Evolutionary conservation across 2,329 filamentous ascomycete genomes (phyloP).

Genomic region (Ophiostoma ips): DNA sequence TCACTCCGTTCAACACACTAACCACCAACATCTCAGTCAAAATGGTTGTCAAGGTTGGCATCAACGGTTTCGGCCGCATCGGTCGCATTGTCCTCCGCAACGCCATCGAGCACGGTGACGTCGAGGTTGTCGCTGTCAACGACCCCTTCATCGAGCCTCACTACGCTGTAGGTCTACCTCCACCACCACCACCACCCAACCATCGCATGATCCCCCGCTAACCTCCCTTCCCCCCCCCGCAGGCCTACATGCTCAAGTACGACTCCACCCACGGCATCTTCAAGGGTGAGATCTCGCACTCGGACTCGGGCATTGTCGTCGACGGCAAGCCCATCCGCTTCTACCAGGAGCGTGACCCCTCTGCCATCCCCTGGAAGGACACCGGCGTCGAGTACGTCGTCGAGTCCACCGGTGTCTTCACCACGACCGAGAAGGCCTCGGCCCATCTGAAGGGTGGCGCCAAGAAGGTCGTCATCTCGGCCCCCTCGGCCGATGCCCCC

Average conservation of each 20-base stretch:
- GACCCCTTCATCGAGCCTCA: slow-evolving; percentile 97
- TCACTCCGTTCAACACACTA: not conserved
- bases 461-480: slow-evolving; percentile 95
- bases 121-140: slow-evolving; percentile 94
- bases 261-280: slow-evolving; percentile 94
- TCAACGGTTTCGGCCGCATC: slow-evolving; percentile 99
- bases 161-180: slow-evolving; percentile 68
- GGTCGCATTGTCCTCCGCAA: slow-evolving; percentile 99
- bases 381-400: slow-evolving; percentile 86
- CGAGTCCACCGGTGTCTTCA: slow-evolving; percentile 98
- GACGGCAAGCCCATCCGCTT: slow-evolving; percentile 93
- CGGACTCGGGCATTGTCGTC: slow-evolving; percentile 60
- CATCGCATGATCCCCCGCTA: not conserved
- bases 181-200: not conserved
- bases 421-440: slow-evolving; percentile 89
- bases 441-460: slow-evolving; percentile 92
- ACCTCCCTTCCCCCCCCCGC: not conserved
- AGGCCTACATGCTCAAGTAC: slow-evolving; percentile 99
- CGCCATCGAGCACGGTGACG: slow-evolving; percentile 76
- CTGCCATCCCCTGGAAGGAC: slow-evolving; percentile 78
- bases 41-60: slow-evolving; percentile 65
- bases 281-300: slow-evolving; percentile 76
- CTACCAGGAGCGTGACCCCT: slow-evolving; percentile 84
- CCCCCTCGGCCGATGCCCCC: slow-evolving; percentile 85
- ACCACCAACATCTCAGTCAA: slow-evolving; percentile 20